Evolutionary conservation across 2,329 filamentous ascomycete species (phyloP).

Genomic region (Epichloe coenophiala): DNA sequence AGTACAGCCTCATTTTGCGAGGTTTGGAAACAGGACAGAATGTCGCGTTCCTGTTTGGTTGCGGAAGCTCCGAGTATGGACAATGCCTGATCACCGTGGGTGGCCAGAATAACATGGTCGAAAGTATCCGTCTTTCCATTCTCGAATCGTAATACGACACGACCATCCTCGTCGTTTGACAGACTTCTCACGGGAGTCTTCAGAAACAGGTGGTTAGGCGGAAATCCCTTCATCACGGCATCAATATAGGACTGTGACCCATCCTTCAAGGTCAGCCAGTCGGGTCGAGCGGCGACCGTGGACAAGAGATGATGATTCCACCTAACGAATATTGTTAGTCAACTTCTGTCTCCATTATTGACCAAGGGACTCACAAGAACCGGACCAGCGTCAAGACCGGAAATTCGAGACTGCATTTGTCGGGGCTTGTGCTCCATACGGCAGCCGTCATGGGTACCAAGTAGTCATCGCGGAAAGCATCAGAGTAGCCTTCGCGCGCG

Average conservation of each 20-base stretch:
- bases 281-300: conserved; percentile 45
- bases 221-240: conserved; percentile 55
- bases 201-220: conserved; percentile 53
- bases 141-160: conserved; percentile 42
- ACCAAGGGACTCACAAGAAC: conserved; percentile 46
- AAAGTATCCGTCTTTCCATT: conserved; percentile 45
- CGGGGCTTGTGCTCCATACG: conserved; percentile 69
- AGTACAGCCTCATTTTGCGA: conserved; percentile 61
- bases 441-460: conserved; percentile 72
- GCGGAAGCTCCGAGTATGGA: conserved; percentile 47
- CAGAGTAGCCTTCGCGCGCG: conserved; percentile 61
- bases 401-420: conserved; percentile 61
- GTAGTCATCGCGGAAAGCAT: conserved; percentile 68
- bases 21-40: conserved; percentile 58
- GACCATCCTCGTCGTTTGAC: conserved; percentile 39
- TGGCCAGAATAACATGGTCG: conserved; percentile 70
- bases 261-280: conserved; percentile 60
- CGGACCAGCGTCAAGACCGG: conserved; percentile 60
- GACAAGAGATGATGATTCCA: conserved; percentile 71
- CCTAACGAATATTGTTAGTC: conserved; percentile 22
- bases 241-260: conserved; percentile 64
- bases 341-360: neutral
- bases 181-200: conserved; percentile 47
- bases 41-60: conserved; percentile 49
- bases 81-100: conserved; percentile 63